Base-by-base conservation (phyloP, 2,329 filamentous ascomycete species). In the Fusarium continuum region DNA sequence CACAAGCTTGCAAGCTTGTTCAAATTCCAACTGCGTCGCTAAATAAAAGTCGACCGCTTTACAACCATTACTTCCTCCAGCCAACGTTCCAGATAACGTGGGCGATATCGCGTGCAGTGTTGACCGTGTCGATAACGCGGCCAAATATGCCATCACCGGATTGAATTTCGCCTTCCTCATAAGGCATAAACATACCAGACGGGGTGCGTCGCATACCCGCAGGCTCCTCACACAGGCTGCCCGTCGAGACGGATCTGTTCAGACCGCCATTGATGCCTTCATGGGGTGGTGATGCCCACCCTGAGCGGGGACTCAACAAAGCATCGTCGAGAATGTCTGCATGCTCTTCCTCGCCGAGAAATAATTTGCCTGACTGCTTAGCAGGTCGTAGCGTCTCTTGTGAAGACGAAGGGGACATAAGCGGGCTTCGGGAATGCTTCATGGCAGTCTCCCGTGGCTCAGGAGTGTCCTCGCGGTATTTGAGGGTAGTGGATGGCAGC, bases 161-260 rank as follows among this genome's bases (percentile, higher is more conserved):
- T 40, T 76, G 82, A 73, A 76, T 80, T 64, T 92, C 91, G 58
- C 87, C 87, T 68, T 93, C 90, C 68, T 93, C 91, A 68, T 89
- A 90, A 8, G 92, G 91, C 90, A 96, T 93, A 70, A 96, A 90
- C 91, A 96, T 96, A 67, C 92, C 93, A 32, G 92, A 95, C 45
- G 88, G 82, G 17, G 92, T 96, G 67, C 93, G 85, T 61, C 89
- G 87, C 81, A 96, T 88, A 47, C 88, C 88, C 16, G 77, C 79
- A 36, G 82, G 79, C 56, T 85, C 82, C 17, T 78, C 79, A n/a
- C 73, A 75, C n/a, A 85, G 75, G 59, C 79, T 82, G 70, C 74
- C 75, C 34, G 80, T 76, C 20, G 84, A 84, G n/a, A 77, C 70
- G 17, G 83, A 80, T 54, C 82, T 79, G 31, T 79, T 78, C n/a